Conservation (phyloP, 164 flowering plant genomes). For the Annona cherimola region DNA sequence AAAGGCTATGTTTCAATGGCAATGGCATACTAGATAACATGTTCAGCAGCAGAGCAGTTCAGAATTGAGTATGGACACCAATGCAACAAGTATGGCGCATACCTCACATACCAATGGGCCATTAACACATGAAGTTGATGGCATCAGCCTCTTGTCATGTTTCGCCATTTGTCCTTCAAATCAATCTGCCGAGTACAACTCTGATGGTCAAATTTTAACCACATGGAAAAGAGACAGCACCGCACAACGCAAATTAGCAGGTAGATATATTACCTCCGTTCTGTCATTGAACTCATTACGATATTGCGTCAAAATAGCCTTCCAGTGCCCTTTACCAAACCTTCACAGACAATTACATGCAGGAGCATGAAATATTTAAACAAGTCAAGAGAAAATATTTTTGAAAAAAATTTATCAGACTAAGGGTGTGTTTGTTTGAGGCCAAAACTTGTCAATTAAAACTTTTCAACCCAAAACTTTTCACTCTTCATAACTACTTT, state of each 20-base stretch:
- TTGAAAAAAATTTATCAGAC: neutral
- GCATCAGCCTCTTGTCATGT: constrained; percentile 23
- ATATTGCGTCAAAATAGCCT: constrained; percentile 31
- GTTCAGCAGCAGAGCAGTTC: neutral
- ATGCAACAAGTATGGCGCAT: neutral
- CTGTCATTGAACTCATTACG: constrained; percentile 46
- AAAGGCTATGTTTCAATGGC: no score
- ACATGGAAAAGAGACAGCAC: neutral
- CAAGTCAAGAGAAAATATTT: neutral
- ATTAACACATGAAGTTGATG: neutral
- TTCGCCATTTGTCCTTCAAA: constrained; percentile 81
- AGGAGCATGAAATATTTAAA: neutral
- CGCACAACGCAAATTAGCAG: neutral
- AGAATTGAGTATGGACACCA: neutral
- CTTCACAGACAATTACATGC: constrained; percentile 20
- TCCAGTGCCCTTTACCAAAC: constrained; percentile 68
- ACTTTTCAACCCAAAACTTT: no score
- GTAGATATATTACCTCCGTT: constrained; percentile 38
- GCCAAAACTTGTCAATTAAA: no score
- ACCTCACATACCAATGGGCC: neutral
- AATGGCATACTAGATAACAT: neutral
- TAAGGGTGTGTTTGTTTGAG: no score
- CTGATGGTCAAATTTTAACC: neutral
- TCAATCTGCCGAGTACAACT: constrained; percentile 39
- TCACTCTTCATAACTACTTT: no score